These are phyloP conservation scores for Rhizoclosmatium sp. DNA, from an alignment of 192 early-diverging fungal species.

Conservation along the genomic window DNA sequence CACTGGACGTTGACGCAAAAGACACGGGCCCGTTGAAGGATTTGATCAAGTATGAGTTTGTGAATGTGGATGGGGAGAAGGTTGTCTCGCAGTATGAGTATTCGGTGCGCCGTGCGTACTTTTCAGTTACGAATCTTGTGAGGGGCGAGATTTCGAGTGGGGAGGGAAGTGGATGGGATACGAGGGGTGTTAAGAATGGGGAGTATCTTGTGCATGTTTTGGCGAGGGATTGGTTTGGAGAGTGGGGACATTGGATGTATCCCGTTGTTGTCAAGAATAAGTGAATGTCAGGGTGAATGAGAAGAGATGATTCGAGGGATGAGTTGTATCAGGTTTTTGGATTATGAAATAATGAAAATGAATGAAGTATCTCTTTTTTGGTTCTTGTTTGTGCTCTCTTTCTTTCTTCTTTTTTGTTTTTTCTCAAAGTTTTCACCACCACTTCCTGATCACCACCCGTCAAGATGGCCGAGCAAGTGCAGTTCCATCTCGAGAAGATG, in stretches of 20 bases:
- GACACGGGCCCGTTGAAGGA: not conserved
- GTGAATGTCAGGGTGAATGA: not conserved
- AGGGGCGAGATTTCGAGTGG: constrained; percentile 1
- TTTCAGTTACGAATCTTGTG: constrained; percentile 9
- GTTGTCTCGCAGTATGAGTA: constrained; percentile 6
- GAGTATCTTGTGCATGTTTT: constrained; percentile 24
- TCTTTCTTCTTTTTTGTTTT: constrained; percentile 27
- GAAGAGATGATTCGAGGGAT: not conserved
- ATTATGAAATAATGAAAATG: not conserved
- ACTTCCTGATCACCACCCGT: not conserved
- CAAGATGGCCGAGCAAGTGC: constrained; percentile 87
- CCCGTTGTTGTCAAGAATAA: constrained; percentile 14
- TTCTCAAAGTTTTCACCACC: not conserved
- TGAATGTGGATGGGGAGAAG: not conserved
- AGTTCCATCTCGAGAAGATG: constrained; percentile 93
- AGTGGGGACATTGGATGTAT: constrained; percentile 6
- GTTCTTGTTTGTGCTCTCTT: not conserved
- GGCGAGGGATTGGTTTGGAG: constrained; percentile 21
- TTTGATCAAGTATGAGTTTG: not conserved
- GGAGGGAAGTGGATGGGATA: constrained; percentile 19
- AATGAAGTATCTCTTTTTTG: not conserved
- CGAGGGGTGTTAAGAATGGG: constrained; percentile 2
- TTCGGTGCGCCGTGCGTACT: not conserved
- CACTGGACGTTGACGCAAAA: not conserved
- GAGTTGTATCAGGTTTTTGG: not conserved